Evolutionary conservation across 345 rosid genomes (phyloP), one percentile per base, ranked within the genome.

Genomic region (Ricinus communis): DNA sequence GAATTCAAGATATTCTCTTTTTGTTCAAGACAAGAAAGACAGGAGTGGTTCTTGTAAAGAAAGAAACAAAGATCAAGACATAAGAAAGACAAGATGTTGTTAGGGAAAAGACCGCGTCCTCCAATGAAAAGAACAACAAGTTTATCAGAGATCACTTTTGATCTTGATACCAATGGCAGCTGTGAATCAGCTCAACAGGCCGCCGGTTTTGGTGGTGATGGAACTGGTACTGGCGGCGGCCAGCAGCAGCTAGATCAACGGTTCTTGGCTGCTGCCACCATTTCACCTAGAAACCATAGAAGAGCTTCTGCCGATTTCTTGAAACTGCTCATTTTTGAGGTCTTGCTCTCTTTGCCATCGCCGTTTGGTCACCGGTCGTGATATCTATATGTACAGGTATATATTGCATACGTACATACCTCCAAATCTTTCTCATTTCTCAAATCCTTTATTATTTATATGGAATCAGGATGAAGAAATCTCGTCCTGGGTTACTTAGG

Each of bases 381-480:
- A 93, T 76, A 91, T 93, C 77, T 93, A 87, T 74, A 93, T 93
- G 97, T 93, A 93, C 71, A 90, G 90, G 98, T 93, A 78, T 1
- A 13, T 4, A 24, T 4, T 43, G 38, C 6, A 33, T 33, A 33
- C 38, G 38, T 33, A 33, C 47, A 43, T 43, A 8, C 4, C 4
- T 38, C 43, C 4, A 38, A 38, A 38, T 38, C 43, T 12, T 2
- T 47, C 3, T 13, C 3, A 4, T 2, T 47, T 16, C 13, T 16
- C n/a, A n/a, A n/a, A n/a, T 47, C 52, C 15, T 47, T 4, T 4
- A 4, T 16, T 13, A 47, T 12, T 3, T 13, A 7, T 47, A 2
- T 47, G 43, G 43, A 9, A 12, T 47, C 5, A n/a, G n/a, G n/a
- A n/a, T n/a, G n/a, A n/a, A n/a, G n/a, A n/a, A n/a, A n/a, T n/a